Percentiles rank a stretch among this genome's conserved stretches.
Evolutionary conservation across 1,139 yeast species (phyloP).

Genomic region (Chernovozyma sophiae-reginae): DNA sequence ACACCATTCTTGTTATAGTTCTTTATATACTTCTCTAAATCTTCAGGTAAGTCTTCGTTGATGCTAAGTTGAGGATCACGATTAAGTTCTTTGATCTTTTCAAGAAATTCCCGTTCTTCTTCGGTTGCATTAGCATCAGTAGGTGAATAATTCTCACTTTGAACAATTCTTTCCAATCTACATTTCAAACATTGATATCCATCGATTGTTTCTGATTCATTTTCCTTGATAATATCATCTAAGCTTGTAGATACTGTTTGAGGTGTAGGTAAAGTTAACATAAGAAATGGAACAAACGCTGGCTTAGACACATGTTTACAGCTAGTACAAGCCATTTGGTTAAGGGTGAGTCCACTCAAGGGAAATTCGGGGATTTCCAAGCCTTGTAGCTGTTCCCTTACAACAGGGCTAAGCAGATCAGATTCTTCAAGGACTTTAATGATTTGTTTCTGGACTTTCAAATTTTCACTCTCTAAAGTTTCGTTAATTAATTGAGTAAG

Average conservation of each 20-base stretch:
- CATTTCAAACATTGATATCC: conserved; percentile 81
- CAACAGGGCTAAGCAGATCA: conserved; percentile 3
- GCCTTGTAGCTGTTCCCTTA: conserved; percentile 18
- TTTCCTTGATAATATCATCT: conserved; percentile 51
- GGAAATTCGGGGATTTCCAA: conserved; percentile 61
- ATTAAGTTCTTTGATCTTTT: conserved; percentile 27
- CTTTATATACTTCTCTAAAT: conserved; percentile 43
- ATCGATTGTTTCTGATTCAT: conserved; percentile 65
- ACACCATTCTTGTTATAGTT: conserved; percentile 42
- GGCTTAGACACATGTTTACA: conserved; percentile 66
- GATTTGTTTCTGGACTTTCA: conserved; percentile 35
- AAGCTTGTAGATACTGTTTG: conserved; percentile 48
- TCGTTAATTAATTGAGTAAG: conserved; percentile 76
- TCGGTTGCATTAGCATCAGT: conserved; percentile 12
- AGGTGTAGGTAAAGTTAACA: conserved; percentile 74
- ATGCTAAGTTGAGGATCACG: conserved; percentile 39
- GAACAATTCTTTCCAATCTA: conserved; percentile 48
- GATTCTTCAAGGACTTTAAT: conserved; percentile 13
- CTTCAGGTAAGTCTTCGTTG: conserved; percentile 55
- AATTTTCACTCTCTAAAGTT: conserved; percentile 67
- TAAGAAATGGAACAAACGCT: conserved; percentile 58
- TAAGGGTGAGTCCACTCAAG: conserved; percentile 62
- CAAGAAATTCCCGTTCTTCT: conserved; percentile 16
- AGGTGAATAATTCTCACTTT: conserved; percentile 19
- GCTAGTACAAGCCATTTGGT: conserved; percentile 62